A percentile compares a stretch with the other conserved stretches of the same genome.
Conservation (phyloP, 1,284 basidiomycete species). For the Polyporus tsugae region DNA sequence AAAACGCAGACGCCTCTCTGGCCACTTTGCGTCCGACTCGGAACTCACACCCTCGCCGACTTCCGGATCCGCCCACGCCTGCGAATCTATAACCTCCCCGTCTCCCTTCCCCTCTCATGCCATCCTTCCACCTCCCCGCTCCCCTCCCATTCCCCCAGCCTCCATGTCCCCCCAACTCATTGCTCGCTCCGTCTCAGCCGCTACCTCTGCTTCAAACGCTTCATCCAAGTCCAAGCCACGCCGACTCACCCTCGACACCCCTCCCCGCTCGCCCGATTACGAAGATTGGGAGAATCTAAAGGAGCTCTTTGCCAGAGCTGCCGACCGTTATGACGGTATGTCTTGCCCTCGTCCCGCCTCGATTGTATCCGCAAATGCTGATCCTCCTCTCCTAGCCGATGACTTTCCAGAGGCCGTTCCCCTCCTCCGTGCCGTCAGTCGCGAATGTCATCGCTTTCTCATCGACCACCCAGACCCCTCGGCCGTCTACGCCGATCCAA, state of each 20-base stretch:
- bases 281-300: constrained; percentile 75
- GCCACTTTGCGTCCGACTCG: constrained; percentile 29
- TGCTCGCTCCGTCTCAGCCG: constrained; percentile 14
- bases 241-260: neutral
- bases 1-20: constrained; percentile 42
- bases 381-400: constrained; percentile 46
- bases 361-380: constrained; percentile 13
- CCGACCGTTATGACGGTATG: constrained; percentile 67
- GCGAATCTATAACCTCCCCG: constrained; percentile 22
- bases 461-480: constrained; percentile 62
- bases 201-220: constrained; percentile 18
- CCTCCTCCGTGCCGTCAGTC: constrained; percentile 66
- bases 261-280: constrained; percentile 43
- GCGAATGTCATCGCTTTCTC: constrained; percentile 70
- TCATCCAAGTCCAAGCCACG: constrained; percentile 24
- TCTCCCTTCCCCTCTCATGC: constrained; percentile 23
- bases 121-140: constrained; percentile 4
- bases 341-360: constrained; percentile 10
- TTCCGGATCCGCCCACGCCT: constrained; percentile 28
- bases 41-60: constrained; percentile 27
- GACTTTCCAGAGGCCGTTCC: constrained; percentile 57
- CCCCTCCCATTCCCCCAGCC: constrained; percentile 8
- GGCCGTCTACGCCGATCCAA: constrained; percentile 47
- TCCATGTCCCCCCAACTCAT: constrained; percentile 17
- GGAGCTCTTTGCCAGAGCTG: constrained; percentile 62